Conservation (phyloP, 1,284 basidiomycete species). For the Ustilago trichophora region DNA sequence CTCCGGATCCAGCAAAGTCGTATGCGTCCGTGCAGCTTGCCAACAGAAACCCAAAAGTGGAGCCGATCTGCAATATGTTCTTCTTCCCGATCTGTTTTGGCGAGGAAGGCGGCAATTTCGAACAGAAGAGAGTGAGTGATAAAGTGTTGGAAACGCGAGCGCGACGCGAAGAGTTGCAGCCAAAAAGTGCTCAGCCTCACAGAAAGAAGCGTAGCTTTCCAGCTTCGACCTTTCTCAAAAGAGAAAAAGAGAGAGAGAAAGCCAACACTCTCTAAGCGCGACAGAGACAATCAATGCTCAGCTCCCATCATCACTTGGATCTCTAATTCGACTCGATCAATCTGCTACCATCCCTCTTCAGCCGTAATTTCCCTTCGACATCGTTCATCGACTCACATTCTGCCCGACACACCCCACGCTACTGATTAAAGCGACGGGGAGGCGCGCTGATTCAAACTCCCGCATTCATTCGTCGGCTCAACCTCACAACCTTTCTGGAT, state of each 20-base stretch:
- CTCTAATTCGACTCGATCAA: no score
- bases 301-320: background rate
- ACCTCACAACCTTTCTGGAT: no score
- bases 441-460: no score
- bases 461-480: no score
- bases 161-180: conserved; percentile 36
- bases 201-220: background rate
- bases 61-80: conserved; percentile 21
- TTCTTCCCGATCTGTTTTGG: background rate
- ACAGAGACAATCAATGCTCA: conserved; percentile 4
- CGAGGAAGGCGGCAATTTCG: background rate
- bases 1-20: no score
- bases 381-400: no score
- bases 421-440: no score
- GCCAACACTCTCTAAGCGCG: background rate
- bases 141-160: conserved; percentile 30
- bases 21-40: background rate
- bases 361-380: no score
- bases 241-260: no score
- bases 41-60: conserved; percentile 11
- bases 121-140: background rate
- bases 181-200: conserved; percentile 1
- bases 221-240: background rate
- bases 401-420: no score
- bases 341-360: background rate